phyloP scores from a whole-genome alignment of 78 protist genomes.

The Pigoraptor vietnamica region DNA sequence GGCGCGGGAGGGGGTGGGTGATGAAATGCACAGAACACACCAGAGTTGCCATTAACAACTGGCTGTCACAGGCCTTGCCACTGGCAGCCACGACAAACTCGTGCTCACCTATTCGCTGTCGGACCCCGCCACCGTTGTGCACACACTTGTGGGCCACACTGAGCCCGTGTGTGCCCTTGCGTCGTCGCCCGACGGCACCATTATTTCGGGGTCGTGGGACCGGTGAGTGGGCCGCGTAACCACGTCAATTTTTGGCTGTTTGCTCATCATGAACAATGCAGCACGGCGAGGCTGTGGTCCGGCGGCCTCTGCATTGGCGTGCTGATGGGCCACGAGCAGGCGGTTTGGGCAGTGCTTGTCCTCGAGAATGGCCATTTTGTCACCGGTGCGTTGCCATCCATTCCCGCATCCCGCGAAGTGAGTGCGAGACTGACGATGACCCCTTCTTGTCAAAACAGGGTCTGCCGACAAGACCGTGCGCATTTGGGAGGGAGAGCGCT shows the following conservation, averaged over 20 bases:
- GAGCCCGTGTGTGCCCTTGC: neutral
- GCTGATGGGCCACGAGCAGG: conserved; percentile 57
- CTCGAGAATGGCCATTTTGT: conserved; percentile 47
- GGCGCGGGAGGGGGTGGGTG: neutral
- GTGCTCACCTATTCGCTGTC: neutral
- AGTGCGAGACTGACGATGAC: too few species aligned
- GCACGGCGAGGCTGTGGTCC: neutral
- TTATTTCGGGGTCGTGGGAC: conserved; percentile 11
- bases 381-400: too few species aligned
- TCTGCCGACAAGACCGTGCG: conserved; percentile 67
- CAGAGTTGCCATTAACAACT: too few species aligned
- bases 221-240: neutral
- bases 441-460: neutral
- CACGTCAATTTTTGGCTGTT: too few species aligned
- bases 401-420: too few species aligned
- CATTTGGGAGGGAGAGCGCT: conserved; percentile 41
- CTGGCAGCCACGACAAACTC: neutral
- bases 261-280: neutral
- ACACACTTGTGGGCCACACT: neutral
- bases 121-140: neutral
- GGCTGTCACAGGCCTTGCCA: neutral
- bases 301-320: neutral
- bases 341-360: conserved; percentile 63
- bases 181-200: neutral
- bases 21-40: neutral